These are phyloP conservation scores for Botrytis fragariae DNA, from an alignment of 2,329 filamentous ascomycete genomes.

Conservation along the genomic window DNA sequence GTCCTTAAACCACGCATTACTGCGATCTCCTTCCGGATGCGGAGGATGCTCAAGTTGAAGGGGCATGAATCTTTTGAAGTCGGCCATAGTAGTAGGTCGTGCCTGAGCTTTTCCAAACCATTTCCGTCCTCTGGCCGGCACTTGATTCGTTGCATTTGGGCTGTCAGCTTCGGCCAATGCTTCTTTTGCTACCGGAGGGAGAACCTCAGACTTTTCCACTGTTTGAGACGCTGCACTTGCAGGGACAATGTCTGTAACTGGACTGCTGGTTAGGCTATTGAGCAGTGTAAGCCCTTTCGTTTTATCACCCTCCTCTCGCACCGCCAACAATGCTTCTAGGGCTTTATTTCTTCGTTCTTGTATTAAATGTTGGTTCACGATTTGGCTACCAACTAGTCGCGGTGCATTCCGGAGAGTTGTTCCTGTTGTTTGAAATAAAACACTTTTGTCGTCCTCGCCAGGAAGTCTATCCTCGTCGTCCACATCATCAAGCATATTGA, in stretches of 20 bases:
- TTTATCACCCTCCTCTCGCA: background rate
- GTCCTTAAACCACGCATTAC: conserved; percentile 28
- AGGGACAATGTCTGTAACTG: background rate
- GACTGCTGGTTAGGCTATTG: background rate
- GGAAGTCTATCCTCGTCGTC: background rate
- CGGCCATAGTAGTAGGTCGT: background rate
- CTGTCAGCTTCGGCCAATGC: background rate
- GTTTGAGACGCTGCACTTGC: background rate
- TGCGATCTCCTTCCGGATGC: conserved; percentile 26
- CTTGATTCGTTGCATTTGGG: background rate
- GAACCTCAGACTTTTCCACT: background rate
- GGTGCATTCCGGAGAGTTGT: background rate
- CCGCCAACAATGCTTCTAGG: background rate
- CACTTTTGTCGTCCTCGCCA: background rate
- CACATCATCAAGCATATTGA: background rate
- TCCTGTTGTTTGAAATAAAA: conserved; percentile 4
- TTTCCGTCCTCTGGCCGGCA: background rate
- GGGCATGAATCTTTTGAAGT: conserved; percentile 21
- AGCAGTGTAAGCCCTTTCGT: background rate
- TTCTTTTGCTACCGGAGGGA: background rate
- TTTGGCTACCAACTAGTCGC: background rate
- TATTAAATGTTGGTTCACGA: background rate
- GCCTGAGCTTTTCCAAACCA: background rate
- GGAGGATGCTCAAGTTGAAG: conserved; percentile 22
- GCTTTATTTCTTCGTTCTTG: conserved; percentile 6